Base-by-base conservation (phyloP, 345 rosid genomes). In the Pseudoturritis turrita region DNA sequence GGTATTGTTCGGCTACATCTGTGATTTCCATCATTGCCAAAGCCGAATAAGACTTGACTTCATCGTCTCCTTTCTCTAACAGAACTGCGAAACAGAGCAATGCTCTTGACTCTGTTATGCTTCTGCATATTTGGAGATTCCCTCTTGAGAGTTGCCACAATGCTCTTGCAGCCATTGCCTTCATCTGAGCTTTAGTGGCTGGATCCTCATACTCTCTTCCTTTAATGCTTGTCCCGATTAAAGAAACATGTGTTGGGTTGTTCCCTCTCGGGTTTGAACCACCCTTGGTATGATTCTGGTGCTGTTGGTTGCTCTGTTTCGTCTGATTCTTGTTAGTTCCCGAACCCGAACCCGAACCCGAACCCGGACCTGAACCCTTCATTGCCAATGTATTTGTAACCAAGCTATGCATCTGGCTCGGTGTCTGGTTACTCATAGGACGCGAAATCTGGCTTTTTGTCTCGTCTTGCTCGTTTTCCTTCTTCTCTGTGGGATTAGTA, bases 1-100 rank as follows among this genome's bases (percentile, higher is more conserved):
- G 11, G 19, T 86, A 64, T 44, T 84, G 77, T 65, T 90, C 91
- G 0, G 89, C 93, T 0, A 88, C 87, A 1, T 78, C 80, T 1
- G 89, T 76, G 79, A 90, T 90, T 37, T 90, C 94, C 91, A 88
- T 88, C 80, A 90, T 76, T 25, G 96, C 94, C 76, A 81, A 76
- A 0, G 91, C 85, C 2, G 94, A 90, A 73, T 81, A 85, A 2
- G 81, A 79, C 67, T 83, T 83, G 2, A 86, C 86, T 36, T 90
- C 91, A 4, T 84, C 88, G 10, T 81, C 46, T 22, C 94, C 90
- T 57, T 88, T 85, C 62, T 86, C 94, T 35, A 88, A 73, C 72
- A 88, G 31, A 53, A 88, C 79, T 0, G 87, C 94, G 12, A 90
- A 88, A 71, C 91, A 88, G 22, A 86, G 68, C 10, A 90, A 79